Evolutionary conservation across 768 basidiomycete genomes (phyloP), one percentile per base, ranked within the genome.

Genomic region (Auricularia sp.): DNA sequence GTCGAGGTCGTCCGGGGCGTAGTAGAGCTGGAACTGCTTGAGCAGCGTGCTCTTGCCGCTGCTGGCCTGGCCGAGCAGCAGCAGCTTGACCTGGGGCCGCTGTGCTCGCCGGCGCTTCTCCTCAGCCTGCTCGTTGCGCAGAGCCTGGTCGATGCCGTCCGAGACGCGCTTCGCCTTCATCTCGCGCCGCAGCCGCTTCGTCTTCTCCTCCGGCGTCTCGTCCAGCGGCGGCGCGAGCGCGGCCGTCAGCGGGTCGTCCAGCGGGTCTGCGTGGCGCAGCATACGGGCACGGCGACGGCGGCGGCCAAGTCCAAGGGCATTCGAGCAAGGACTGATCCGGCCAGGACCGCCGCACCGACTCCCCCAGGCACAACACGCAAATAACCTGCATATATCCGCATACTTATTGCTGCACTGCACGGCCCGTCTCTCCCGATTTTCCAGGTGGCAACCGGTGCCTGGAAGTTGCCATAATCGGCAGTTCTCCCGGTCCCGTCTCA

Each of bases 11-110:
- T 82, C 80, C 2, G 88, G 85, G 7, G 89, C 85, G 70, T 91
- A 90, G 75, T 85, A 87, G 0, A 92, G 79, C 71, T 92, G 89
- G 70, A 92, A 90, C 73, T 92, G 90, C 71, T 92, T 92, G 71
- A 88, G 88, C 13, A 92, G 79, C 2, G 91, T 92, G 2, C 89
- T 90, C 75, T 93, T 93, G 42, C 63, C 65, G 18, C 34, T 66
- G 65, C 64, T 67, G 36, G 66, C 68, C 66, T 69, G 67, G 66
- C 71, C 71, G 34, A 72, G 70, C 39, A 72, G 64, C n/a, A 72
- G 65, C 11, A 72, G 75, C 87, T 90, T 69, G 61, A 72, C 67
- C 47, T 72, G 69, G 16, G 63, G 66, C 21, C 66, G 62, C 16
- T 35, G 44, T 14, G 63, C 58, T 10, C 56, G 44, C 54, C 64